Evolutionary conservation across 768 basidiomycete genomes (phyloP).

Genomic region (Leccinum truebloodii): DNA sequence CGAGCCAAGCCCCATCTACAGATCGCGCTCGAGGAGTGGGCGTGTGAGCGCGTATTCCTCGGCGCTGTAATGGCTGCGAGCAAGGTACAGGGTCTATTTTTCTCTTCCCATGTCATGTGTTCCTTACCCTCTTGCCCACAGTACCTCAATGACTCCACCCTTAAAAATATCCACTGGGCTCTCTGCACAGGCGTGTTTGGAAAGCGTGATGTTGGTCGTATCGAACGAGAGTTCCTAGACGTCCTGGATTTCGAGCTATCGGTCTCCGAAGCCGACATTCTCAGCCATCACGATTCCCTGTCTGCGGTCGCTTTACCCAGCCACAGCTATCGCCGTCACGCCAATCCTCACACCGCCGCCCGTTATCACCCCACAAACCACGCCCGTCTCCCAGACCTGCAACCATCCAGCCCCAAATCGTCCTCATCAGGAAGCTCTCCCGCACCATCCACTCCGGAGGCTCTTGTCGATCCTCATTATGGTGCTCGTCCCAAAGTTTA

Average conservation of each 20-base stretch:
- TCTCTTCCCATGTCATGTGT: constrained; percentile 20
- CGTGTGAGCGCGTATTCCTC: constrained; percentile 86
- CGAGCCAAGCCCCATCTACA: constrained; percentile 77
- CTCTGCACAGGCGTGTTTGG: constrained; percentile 83
- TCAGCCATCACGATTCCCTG: constrained; percentile 44
- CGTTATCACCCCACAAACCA: constrained; percentile 23
- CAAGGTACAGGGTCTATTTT: constrained; percentile 52
- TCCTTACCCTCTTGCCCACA: constrained; percentile 28
- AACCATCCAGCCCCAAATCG: constrained; percentile 42
- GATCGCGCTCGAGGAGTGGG: constrained; percentile 83
- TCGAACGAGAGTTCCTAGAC: constrained; percentile 80
- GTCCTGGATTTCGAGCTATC: constrained; percentile 76
- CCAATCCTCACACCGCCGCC: constrained; percentile 24
- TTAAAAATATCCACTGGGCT: constrained; percentile 92
- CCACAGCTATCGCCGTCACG: constrained; percentile 29
- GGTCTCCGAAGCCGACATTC: constrained; percentile 63
- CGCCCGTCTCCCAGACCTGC: constrained; percentile 42
- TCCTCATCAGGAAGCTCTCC: constrained; percentile 38
- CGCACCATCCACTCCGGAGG: constrained; percentile 34
- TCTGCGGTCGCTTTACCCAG: constrained; percentile 29
- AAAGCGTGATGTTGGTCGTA: constrained; percentile 77
- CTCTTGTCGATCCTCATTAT: constrained; percentile 23
- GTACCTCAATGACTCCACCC: constrained; percentile 87
- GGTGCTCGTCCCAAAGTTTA: constrained; percentile 26
- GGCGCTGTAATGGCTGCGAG: constrained; percentile 86